Evolutionary conservation across 2,329 filamentous ascomycete species (phyloP), one percentile per base, ranked within the genome.

Genomic region (Fusarium irregulare): DNA sequence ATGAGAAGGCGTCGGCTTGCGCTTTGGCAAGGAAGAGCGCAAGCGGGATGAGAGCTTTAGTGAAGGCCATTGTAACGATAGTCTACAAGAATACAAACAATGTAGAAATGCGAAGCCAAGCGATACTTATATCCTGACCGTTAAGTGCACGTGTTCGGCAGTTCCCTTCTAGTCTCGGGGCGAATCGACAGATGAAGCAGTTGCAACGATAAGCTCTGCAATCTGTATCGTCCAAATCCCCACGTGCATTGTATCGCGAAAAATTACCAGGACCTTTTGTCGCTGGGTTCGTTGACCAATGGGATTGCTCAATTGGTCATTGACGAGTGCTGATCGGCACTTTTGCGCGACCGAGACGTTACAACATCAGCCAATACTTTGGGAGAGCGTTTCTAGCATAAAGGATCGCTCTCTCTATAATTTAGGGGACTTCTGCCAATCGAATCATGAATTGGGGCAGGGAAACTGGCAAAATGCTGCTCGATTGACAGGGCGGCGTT

Each of bases 261-360:
- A 64, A 49, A 71, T 68, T 60, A 62, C 30, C 53, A 74, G 71
- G 71, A 64, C 59, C 46, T 60, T 64, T 59, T 66, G 44, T 63
- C 49, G 32, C 66, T 42, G 58, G 60, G 60, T 56, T 49, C 34
- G 21, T 7, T 60, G 49, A 44, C 71, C 71, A 73, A 74, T 73
- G n/a, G 37, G 47, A 20, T 18, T 6, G 12, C 60, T 8, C n/a
- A 45, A 12, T 25, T 21, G 40, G 16, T 32, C 58, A 25, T 58
- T 14, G 49, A 14, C n/a, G 30, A 23, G 32, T 51, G 28, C 42
- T 30, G 69, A 73, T 73, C 66, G 64, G 60, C 34, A 56, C 63
- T 65, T 64, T 66, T 68, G 58, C 20, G 23, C 37, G 18, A 59
- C 41, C 8, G 21, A 64, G 12, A 50, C 18, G 60, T 59, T 16